Conservation (phyloP, 1,284 basidiomycete species). For the Sphagnurus paluster region DNA sequence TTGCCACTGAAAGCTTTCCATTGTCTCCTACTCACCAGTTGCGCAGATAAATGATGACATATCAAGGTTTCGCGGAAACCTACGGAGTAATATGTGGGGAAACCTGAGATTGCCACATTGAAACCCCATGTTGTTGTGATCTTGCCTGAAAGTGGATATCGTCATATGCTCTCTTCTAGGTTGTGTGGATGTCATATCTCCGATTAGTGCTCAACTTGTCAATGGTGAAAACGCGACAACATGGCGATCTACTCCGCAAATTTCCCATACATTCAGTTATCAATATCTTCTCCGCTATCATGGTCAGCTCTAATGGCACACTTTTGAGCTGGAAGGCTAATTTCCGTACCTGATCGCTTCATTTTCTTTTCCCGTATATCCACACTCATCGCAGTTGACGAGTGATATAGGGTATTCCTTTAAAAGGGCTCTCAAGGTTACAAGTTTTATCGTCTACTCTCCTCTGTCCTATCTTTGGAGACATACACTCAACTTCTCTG, state of each 20-base stretch:
- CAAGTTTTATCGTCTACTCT: neutral
- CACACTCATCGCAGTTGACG: neutral
- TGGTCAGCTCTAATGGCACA: too few relatives aligned
- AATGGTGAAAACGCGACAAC: too few relatives aligned
- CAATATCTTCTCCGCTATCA: too few relatives aligned
- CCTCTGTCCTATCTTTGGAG: slow-evolving; percentile 5
- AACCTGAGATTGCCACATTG: neutral
- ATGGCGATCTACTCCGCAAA: too few relatives aligned
- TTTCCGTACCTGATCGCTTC: too few relatives aligned
- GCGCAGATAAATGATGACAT: too few relatives aligned
- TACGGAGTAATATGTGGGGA: slow-evolving; percentile 5
- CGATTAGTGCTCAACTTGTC: too few relatives aligned
- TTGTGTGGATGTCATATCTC: too few relatives aligned
- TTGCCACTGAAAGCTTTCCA: neutral
- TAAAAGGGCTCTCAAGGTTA: neutral
- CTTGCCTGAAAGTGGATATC: neutral
- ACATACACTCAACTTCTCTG: neutral
- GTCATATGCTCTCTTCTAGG: too few relatives aligned
- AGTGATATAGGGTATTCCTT: slow-evolving; percentile 1
- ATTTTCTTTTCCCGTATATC: slow-evolving; percentile 1
- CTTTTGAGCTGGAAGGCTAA: too few relatives aligned
- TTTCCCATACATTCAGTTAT: too few relatives aligned
- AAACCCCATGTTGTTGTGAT: neutral
- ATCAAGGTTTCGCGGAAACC: neutral
- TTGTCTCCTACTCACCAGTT: too few relatives aligned